Conservation (phyloP, 371 early-diverging fungal genomes). For the Blakeslea trispora region DNA sequence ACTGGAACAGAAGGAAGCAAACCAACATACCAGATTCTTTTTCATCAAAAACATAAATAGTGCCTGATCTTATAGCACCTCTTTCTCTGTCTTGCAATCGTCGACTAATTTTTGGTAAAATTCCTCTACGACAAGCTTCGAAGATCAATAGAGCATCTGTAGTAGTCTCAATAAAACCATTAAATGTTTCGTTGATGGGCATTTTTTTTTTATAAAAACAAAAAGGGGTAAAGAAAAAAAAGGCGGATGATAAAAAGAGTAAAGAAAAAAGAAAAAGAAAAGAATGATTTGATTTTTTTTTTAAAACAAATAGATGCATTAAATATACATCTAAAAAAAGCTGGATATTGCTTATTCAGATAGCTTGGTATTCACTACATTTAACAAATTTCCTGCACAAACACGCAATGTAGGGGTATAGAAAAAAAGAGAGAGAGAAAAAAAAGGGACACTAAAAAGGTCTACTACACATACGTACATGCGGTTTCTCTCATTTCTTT, state of each 20-base stretch:
- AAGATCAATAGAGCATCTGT: slow-evolving; percentile 69
- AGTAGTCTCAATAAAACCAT: slow-evolving; percentile 60
- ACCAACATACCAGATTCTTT: slow-evolving; percentile 54
- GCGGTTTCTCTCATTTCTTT: too few species aligned
- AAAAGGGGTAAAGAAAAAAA: slow-evolving; percentile 5
- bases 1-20: slow-evolving; percentile 6
- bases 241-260: too few species aligned
- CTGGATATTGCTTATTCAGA: background rate
- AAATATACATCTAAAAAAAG: background rate
- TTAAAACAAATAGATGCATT: background rate
- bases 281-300: background rate
- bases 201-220: slow-evolving; percentile 13
- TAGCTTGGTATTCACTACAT: background rate
- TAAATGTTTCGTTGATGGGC: slow-evolving; percentile 48
- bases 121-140: slow-evolving; percentile 68
- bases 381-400: background rate
- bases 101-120: slow-evolving; percentile 60
- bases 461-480: too few species aligned
- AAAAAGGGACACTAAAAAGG: background rate
- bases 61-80: slow-evolving; percentile 60
- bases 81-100: slow-evolving; percentile 68
- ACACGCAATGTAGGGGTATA: background rate
- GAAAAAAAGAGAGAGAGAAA: background rate
- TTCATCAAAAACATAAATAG: slow-evolving; percentile 75
- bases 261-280: slow-evolving; percentile 1